A percentile compares a stretch with the other conserved stretches of the same genome.
Evolutionary conservation across 768 basidiomycete species (phyloP).

Genomic region (Phaeolepiota aurea): DNA sequence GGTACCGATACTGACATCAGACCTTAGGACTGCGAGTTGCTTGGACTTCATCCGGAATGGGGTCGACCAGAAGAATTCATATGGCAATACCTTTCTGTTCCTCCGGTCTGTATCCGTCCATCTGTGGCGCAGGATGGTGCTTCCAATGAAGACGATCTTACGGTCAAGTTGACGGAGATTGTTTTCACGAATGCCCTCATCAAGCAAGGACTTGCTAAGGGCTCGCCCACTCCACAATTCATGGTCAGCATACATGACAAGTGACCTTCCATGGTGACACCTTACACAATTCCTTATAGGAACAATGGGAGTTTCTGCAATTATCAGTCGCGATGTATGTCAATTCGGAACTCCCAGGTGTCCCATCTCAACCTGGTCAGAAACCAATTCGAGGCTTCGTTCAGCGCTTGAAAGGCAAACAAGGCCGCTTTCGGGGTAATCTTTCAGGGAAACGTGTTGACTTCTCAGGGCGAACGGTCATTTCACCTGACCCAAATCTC

Average conservation of each 20-base stretch:
- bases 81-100: slow-evolving; percentile 98
- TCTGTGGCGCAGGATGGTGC: slow-evolving; percentile 97
- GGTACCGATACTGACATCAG: too few relatives aligned
- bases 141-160: slow-evolving; percentile 97
- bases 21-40: slow-evolving; percentile 91
- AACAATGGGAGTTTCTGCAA: slow-evolving; percentile 98
- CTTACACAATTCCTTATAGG: slow-evolving; percentile 34
- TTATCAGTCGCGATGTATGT: slow-evolving; percentile 95
- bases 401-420: slow-evolving; percentile 96
- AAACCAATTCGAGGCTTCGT: slow-evolving; percentile 98
- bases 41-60: slow-evolving; percentile 81
- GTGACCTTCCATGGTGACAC: not conserved
- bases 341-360: slow-evolving; percentile 94
- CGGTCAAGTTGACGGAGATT: slow-evolving; percentile 95
- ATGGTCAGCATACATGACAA: slow-evolving; percentile 62
- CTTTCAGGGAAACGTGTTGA: slow-evolving; percentile 98
- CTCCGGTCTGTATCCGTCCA: slow-evolving; percentile 94
- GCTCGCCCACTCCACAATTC: slow-evolving; percentile 79
- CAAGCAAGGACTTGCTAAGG: slow-evolving; percentile 82
- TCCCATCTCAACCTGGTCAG: slow-evolving; percentile 77
- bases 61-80: slow-evolving; percentile 96
- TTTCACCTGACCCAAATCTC: slow-evolving; percentile 98
- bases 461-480: slow-evolving; percentile 96
- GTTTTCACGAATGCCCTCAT: slow-evolving; percentile 91
- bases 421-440: slow-evolving; percentile 97